A percentile compares a stretch with the other conserved stretches of the same genome.
Conservation (phyloP, 164 flowering plant species). For the Houttuynia cordata region DNA sequence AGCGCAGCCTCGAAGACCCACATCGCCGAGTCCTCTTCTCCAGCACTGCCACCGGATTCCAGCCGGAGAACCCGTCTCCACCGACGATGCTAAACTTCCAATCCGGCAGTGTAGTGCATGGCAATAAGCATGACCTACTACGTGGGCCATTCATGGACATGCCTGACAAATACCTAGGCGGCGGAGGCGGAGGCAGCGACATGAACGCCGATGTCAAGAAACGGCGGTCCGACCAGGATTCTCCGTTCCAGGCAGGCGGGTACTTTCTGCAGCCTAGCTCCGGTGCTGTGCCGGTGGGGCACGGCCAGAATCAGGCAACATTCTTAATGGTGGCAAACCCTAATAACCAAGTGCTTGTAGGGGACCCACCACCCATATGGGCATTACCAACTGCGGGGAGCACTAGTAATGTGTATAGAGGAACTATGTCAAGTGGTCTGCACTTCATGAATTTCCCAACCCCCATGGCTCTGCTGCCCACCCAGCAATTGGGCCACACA, state of each 20-base stretch:
- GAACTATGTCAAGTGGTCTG: slow-evolving; percentile 40
- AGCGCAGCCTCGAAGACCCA: slow-evolving; percentile 13
- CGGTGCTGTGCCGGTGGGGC: slow-evolving; percentile 34
- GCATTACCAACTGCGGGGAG: slow-evolving; percentile 25
- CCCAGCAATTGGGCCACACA: slow-evolving; percentile 40
- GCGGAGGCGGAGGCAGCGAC: slow-evolving; percentile 12
- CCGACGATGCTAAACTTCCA: slow-evolving; percentile 16
- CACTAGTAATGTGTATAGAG: slow-evolving; percentile 25
- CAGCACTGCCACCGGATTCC: slow-evolving; percentile 9
- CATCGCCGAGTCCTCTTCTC: background rate
- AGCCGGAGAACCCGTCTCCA: slow-evolving; percentile 9
- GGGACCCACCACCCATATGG: slow-evolving; percentile 48
- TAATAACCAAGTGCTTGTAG: slow-evolving; percentile 30
- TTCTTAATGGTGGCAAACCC: slow-evolving; percentile 84
- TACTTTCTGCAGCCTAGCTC: slow-evolving; percentile 54
- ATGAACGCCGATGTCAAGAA: slow-evolving; percentile 33
- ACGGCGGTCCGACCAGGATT: slow-evolving; percentile 30
- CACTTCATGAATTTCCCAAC: slow-evolving; percentile 47
- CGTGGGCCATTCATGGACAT: background rate
- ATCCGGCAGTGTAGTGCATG: slow-evolving; percentile 18
- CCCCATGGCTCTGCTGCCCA: slow-evolving; percentile 42
- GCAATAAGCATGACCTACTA: slow-evolving; percentile 12
- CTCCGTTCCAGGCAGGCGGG: slow-evolving; percentile 12
- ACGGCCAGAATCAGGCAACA: slow-evolving; percentile 51
- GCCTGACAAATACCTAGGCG: background rate